Evolutionary conservation across 352 stramenopile genomes (phyloP).

Genomic region (Phytophthora gonapodyides): DNA sequence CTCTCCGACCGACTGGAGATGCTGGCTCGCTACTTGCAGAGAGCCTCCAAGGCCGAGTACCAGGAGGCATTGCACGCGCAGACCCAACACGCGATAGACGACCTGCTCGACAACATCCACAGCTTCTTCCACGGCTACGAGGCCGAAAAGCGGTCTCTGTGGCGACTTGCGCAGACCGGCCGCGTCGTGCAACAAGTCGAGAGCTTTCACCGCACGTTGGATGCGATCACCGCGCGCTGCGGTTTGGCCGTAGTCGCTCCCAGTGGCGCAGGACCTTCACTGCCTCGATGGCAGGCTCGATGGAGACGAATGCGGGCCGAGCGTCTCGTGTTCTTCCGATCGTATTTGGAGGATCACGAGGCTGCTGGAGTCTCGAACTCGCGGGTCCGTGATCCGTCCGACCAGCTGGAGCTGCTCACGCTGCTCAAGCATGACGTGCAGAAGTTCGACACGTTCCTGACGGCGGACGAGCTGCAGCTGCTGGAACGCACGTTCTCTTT

Average conservation of each 20-base stretch:
- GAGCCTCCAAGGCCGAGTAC: slow-evolving; percentile 14
- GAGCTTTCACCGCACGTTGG: slow-evolving; percentile 36
- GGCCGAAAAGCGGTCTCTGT: slow-evolving; percentile 32
- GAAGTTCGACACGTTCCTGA: slow-evolving; percentile 37
- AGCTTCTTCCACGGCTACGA: slow-evolving; percentile 37
- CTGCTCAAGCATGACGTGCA: slow-evolving; percentile 29
- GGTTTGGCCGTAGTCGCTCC: slow-evolving; percentile 25
- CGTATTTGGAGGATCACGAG: slow-evolving; percentile 26
- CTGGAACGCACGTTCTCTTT: slow-evolving; percentile 31
- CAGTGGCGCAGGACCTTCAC: slow-evolving; percentile 8
- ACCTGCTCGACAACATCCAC: slow-evolving; percentile 33
- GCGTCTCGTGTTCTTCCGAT: slow-evolving; percentile 35
- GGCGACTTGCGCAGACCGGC: slow-evolving; percentile 39
- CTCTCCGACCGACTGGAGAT: slow-evolving; percentile 33
- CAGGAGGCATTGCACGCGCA: slow-evolving; percentile 16
- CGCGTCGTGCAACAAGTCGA: slow-evolving; percentile 42
- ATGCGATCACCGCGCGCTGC: slow-evolving; percentile 38
- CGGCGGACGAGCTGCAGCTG: slow-evolving; percentile 28
- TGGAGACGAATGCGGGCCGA: slow-evolving; percentile 41
- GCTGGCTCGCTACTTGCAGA: slow-evolving; percentile 30
- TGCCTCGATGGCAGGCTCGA: slow-evolving; percentile 39
- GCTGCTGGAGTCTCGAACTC: slow-evolving; percentile 16
- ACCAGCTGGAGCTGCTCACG: slow-evolving; percentile 37
- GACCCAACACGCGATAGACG: slow-evolving; percentile 31
- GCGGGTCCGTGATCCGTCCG: slow-evolving; percentile 13